phyloP scores from a whole-genome alignment of 225 moss, liverwort and hornwort genomes.

The Bryoerythrophyllum caledonicum region DNA sequence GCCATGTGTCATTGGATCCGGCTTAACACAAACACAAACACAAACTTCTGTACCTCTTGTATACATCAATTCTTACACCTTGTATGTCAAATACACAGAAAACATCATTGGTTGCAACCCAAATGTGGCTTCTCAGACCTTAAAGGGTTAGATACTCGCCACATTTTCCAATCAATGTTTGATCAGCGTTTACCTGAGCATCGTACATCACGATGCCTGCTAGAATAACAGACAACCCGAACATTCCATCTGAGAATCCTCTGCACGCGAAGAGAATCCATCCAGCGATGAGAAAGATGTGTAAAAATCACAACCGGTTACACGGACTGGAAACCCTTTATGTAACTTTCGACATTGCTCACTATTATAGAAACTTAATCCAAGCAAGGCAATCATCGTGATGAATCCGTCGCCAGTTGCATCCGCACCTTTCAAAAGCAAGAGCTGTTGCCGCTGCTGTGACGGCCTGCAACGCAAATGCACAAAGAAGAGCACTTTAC shows the following conservation, averaged over 20 bases:
- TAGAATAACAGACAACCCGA: conserved; percentile 73
- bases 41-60: no score
- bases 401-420: conserved; percentile 1
- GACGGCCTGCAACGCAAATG: conserved; percentile 56
- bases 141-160: no score
- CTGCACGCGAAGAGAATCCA: conserved; percentile 43
- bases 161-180: neutral
- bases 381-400: neutral
- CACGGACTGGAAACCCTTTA: neutral
- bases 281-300: neutral
- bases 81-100: no score
- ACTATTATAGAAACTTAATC: neutral
- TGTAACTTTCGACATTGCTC: neutral
- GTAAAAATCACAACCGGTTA: neutral
- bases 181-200: conserved; percentile 73
- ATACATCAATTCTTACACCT: no score
- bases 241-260: conserved; percentile 81
- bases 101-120: no score
- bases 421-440: conserved; percentile 76
- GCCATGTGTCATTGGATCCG: no score
- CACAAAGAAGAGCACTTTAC: conserved; percentile 10
- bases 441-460: conserved; percentile 88
- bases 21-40: no score
- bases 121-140: no score
- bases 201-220: conserved; percentile 91